phyloP scores from a whole-genome alignment of 345 rosid genomes.

The Citrus unshiu region DNA sequence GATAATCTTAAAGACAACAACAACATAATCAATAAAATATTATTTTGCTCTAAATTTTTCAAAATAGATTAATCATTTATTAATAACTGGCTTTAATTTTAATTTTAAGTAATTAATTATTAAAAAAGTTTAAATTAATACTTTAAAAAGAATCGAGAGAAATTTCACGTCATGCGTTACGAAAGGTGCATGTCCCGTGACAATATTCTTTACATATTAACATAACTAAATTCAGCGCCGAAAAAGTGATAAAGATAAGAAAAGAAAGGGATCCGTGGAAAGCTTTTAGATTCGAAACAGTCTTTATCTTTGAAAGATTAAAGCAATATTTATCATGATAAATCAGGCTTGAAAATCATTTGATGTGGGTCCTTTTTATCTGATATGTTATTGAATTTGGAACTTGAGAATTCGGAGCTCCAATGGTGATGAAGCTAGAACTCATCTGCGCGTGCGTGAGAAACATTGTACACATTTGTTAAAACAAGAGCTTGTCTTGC shows the following conservation, averaged over 20 bases:
- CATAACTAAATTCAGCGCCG: neutral
- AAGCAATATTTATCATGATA: neutral
- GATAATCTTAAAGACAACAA: no score
- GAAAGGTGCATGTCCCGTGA: no score
- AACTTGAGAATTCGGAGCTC: neutral
- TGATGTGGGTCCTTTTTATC: neutral
- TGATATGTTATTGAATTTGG: neutral
- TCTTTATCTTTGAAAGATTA: neutral
- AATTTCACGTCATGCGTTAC: no score
- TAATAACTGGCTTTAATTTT: no score
- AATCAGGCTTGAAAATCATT: slow-evolving; percentile 1
- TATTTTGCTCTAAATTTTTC: no score
- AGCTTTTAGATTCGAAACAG: neutral
- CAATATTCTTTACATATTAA: no score
- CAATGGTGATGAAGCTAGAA: neutral
- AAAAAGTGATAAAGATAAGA: neutral
- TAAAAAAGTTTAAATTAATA: no score
- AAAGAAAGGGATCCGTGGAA: neutral
- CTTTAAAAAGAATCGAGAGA: no score
- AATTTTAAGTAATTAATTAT: no score
- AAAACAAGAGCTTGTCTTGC: neutral
- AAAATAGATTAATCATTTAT: no score
- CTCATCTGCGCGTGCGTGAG: neutral
- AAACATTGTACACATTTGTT: neutral
- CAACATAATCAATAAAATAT: no score